Evolutionary conservation across 257 asterid species (phyloP), one percentile per base, ranked within the genome.

Genomic region (Primulina eburnea): DNA sequence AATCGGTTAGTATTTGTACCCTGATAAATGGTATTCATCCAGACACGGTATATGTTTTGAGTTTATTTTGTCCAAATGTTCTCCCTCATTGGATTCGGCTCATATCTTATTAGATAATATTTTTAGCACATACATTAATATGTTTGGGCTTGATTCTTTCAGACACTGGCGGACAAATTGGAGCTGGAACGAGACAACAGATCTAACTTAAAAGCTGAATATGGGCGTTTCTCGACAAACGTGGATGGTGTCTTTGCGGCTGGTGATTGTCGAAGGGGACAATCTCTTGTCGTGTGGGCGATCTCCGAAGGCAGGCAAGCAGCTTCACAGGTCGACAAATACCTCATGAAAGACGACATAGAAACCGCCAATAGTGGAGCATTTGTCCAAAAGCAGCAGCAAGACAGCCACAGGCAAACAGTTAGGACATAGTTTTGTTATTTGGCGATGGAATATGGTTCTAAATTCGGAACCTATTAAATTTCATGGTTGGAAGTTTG

Each of bases 211-310:
- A 94, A 94, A 65, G 97, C 99, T 0, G 99, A 89, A 3, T 94
- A 93, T 40, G 98, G 99, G 6, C 86, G 83, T 3, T 94, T 85
- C 78, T 81, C 97, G 5, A 94, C 99, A 43, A 94, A 69, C 52
- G 84, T 86, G 2, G 95, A 94, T 34, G 99, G 99, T 3, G 86
- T 94, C 37, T 94, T 94, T 58, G 98, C 98, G 6, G 97, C 99
- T 7, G 98, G 99, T n/a, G 99, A 94, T 70, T 94, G 99, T 74
- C 82, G 99, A 16, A 85, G 98, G 1, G 99, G 99, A 1, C 99
- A 94, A 38, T 94, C 99, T 40, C 86, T 94, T 47, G 99, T 94
- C 58, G 98, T 94, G 28, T 94, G 99, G 99, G 99, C 99, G 17
- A 94, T 94, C 68, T 76, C 86, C 1, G 99, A 94, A 84, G 99